Conservation (phyloP, 345 rosid species). For the Eutrema japonicum region DNA sequence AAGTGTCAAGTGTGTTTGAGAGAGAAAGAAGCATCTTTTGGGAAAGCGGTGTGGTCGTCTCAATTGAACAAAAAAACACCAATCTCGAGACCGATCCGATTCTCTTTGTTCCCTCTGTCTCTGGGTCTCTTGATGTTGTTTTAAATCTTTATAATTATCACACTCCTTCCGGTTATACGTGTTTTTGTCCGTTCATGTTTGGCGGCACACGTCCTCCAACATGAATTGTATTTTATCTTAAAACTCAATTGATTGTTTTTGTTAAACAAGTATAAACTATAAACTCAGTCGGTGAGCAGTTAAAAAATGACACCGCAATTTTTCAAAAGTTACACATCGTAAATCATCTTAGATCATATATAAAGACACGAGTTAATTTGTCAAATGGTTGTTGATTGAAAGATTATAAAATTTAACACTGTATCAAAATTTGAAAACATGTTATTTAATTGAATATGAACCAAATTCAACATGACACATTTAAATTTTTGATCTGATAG, state of each 20-base stretch:
- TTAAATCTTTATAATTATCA: conserved; percentile 10
- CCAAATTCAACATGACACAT: background rate
- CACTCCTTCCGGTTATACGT: conserved; percentile 19
- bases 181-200: conserved; percentile 40
- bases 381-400: too few species aligned
- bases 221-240: background rate
- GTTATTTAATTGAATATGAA: background rate
- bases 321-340: background rate
- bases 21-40: conserved; percentile 56
- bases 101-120: conserved; percentile 56
- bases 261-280: background rate
- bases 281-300: background rate
- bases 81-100: conserved; percentile 83
- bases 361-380: too few species aligned
- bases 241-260: background rate
- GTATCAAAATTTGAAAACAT: too few species aligned
- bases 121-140: conserved; percentile 38
- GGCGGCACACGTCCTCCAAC: conserved; percentile 38
- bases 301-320: background rate
- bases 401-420: too few species aligned
- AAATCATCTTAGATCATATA: too few species aligned
- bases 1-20: conserved; percentile 25
- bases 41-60: conserved; percentile 87
- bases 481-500: background rate
- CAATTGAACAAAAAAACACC: conserved; percentile 56